phyloP scores from a whole-genome alignment of 83 land plant genomes.

The Larix sibirica region DNA sequence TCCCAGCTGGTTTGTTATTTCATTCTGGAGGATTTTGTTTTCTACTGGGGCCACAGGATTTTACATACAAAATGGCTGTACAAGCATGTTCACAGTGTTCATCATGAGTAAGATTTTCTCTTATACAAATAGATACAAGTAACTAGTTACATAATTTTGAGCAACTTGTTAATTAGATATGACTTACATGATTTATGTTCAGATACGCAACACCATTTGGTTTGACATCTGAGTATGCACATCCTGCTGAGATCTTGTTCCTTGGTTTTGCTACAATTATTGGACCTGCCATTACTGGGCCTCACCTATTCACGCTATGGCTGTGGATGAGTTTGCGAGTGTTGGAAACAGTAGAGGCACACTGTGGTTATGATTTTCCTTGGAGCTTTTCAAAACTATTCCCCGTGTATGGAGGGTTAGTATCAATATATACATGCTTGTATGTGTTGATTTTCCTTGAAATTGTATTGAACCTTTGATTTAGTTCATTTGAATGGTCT shows the following conservation, averaged over 20 bases:
- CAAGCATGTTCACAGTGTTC: constrained; percentile 99
- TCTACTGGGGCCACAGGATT: constrained; percentile 97
- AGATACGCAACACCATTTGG: constrained; percentile 99
- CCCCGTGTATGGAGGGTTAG: constrained; percentile 97
- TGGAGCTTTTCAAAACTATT: constrained; percentile 96
- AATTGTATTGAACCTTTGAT: constrained; percentile 14
- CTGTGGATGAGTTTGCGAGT: constrained; percentile 97
- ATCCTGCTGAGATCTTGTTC: constrained; percentile 98
- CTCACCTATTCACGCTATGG: constrained; percentile 96
- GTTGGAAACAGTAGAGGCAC: constrained; percentile 99
- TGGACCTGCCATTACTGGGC: constrained; percentile 99
- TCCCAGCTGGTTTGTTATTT: constrained; percentile 88
- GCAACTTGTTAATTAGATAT: background rate
- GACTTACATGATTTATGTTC: constrained; percentile 15
- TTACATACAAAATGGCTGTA: constrained; percentile 99
- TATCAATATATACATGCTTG: background rate
- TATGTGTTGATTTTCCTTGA: background rate
- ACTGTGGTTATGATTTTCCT: constrained; percentile 99
- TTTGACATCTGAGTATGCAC: constrained; percentile 99
- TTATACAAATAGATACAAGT: background rate
- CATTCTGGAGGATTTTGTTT: constrained; percentile 94
- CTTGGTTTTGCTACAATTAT: constrained; percentile 98
- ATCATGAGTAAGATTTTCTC: constrained; percentile 86
- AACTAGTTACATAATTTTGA: background rate
- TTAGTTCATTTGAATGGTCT: constrained; percentile 16